These are phyloP conservation scores for Akebia trifoliata DNA, from an alignment of 164 flowering plant genomes.

Conservation along the genomic window DNA sequence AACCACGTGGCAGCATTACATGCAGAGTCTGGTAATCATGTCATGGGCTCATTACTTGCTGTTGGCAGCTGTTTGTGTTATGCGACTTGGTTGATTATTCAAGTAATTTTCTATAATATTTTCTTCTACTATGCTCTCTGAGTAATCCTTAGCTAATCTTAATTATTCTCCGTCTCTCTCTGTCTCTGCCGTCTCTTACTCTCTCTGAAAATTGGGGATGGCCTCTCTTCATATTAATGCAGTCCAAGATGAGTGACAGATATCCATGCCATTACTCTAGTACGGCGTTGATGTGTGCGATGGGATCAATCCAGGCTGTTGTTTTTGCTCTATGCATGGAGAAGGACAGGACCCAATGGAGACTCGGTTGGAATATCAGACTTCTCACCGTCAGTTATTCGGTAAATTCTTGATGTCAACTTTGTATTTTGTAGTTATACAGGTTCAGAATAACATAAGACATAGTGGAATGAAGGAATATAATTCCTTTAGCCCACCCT, in stretches of 20 bases:
- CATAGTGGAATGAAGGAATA: too few species aligned
- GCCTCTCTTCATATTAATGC: neutral
- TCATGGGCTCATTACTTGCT: constrained; percentile 29
- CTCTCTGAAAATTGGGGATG: too few species aligned
- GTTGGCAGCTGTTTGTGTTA: constrained; percentile 27
- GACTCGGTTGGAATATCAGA: constrained; percentile 42
- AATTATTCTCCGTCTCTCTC: neutral
- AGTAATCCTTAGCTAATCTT: neutral
- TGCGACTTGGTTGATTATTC: constrained; percentile 43
- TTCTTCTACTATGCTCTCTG: neutral
- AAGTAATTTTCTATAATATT: constrained; percentile 24
- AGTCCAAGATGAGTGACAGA: constrained; percentile 35
- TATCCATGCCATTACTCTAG: constrained; percentile 43
- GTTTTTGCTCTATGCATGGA: constrained; percentile 30
- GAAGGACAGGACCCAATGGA: constrained; percentile 43
- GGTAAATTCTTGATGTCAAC: constrained; percentile 26
- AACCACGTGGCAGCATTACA: constrained; percentile 7
- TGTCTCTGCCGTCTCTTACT: too few species aligned
- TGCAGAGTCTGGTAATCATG: constrained; percentile 16
- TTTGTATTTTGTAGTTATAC: too few species aligned
- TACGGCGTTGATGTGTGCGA: constrained; percentile 38
- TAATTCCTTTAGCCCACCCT: too few species aligned
- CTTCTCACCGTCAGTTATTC: constrained; percentile 37
- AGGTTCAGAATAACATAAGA: too few species aligned
- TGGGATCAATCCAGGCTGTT: constrained; percentile 30